Percentiles rank a stretch among this genome's conserved stretches.
These are phyloP conservation scores for Prunus armeniaca DNA, from an alignment of 306 rosid species.

Conservation along the genomic window DNA sequence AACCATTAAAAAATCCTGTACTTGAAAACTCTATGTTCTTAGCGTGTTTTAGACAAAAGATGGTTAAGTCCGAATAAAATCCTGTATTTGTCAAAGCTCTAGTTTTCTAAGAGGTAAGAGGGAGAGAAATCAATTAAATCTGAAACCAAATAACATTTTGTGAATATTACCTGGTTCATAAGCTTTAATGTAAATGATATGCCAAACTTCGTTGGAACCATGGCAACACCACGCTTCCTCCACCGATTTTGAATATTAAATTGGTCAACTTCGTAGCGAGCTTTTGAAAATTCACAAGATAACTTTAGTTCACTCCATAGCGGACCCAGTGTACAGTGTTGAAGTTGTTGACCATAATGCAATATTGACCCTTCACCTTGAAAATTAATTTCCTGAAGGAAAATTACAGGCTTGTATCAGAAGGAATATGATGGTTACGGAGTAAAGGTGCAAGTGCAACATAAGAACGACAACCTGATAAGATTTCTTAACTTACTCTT, in stretches of 20 bases:
- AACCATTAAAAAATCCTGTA: not conserved
- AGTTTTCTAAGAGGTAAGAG: not conserved
- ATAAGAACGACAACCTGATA: not conserved
- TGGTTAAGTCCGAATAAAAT: not conserved
- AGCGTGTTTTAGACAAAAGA: not conserved
- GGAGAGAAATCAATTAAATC: not conserved
- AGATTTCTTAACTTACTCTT: constrained; percentile 48
- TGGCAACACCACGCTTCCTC: constrained; percentile 89
- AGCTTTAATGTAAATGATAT: constrained; percentile 79
- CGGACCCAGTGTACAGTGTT: constrained; percentile 66
- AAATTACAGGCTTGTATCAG: constrained; percentile 21
- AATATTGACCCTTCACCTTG: constrained; percentile 79
- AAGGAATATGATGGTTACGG: constrained; percentile 10
- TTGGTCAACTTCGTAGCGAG: constrained; percentile 57
- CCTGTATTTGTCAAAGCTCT: not conserved
- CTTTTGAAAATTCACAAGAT: constrained; percentile 67
- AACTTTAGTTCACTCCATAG: constrained; percentile 74
- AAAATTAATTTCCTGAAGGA: constrained; percentile 76
- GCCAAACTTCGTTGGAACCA: constrained; percentile 94
- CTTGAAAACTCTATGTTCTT: not conserved
- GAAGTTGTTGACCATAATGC: constrained; percentile 78
- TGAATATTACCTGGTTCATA: constrained; percentile 80
- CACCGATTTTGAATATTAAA: constrained; percentile 74
- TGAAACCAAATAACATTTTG: not conserved
- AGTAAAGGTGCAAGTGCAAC: constrained; percentile 13